Evolutionary conservation across 225 moss, liverwort and hornwort species (phyloP).

Genomic region (Pleurozium schreberi): DNA sequence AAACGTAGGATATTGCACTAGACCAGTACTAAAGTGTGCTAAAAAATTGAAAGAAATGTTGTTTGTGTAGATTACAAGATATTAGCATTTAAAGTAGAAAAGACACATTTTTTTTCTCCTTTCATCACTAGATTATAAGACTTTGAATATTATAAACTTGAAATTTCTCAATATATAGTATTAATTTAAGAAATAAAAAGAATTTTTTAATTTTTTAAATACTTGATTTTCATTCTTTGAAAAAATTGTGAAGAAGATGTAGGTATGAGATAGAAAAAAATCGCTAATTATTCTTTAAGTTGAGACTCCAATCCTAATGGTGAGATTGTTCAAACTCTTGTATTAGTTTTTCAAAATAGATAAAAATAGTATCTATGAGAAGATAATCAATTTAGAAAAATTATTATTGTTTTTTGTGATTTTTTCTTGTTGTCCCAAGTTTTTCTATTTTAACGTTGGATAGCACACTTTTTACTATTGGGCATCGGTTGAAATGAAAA

Average conservation of each 20-base stretch:
- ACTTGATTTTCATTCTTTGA: neutral
- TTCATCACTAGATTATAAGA: neutral
- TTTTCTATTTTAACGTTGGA: neutral
- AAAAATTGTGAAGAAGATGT: neutral
- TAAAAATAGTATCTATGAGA: neutral
- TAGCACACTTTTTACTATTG: neutral
- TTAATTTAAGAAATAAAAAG: neutral
- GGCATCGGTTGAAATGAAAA: neutral
- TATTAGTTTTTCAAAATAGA: no score
- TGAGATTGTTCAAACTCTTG: neutral
- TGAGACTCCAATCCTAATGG: neutral
- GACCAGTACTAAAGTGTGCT: no score
- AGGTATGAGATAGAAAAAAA: neutral
- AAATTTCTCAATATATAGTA: neutral
- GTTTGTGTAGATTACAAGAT: neutral
- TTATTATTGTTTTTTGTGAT: neutral
- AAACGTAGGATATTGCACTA: neutral
- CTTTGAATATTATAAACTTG: neutral
- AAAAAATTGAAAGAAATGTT: neutral
- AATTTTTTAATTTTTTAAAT: no score
- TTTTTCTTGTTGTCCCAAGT: fast-evolving
- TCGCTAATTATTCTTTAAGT: neutral
- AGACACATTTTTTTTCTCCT: neutral
- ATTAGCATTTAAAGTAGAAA: neutral
- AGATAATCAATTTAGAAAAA: fast-evolving